Evolutionary conservation across 148 eudicot species (phyloP).

Genomic region (Limonium bicolor): DNA sequence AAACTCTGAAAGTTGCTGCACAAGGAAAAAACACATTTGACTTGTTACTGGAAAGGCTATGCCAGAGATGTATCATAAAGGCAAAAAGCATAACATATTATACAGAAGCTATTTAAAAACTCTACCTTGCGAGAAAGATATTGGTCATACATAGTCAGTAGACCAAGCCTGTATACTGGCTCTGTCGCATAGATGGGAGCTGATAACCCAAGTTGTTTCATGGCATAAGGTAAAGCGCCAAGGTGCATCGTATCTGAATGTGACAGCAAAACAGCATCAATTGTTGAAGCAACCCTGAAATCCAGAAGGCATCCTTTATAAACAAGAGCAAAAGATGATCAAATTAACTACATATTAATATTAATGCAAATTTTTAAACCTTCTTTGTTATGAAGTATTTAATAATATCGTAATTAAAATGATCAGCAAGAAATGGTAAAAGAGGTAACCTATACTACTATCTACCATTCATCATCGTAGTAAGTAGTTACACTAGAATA

Average conservation of each 20-base stretch:
- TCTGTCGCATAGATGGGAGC: slow-evolving; percentile 85
- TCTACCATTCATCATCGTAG: too few species aligned
- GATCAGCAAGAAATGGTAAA: too few species aligned
- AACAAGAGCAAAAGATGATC: background rate
- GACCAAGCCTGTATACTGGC: slow-evolving; percentile 83
- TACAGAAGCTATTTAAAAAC: too few species aligned
- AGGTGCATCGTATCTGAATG: slow-evolving; percentile 86
- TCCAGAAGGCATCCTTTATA: slow-evolving; percentile 1
- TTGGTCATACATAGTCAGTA: slow-evolving; percentile 89
- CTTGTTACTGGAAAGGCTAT: slow-evolving; percentile 2
- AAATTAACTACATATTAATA: too few species aligned
- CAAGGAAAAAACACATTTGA: slow-evolving; percentile 4
- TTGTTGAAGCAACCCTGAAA: slow-evolving; percentile 70
- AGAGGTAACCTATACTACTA: too few species aligned
- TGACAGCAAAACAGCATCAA: slow-evolving; percentile 86
- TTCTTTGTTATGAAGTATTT: too few species aligned
- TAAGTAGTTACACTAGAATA: too few species aligned
- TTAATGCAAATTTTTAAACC: too few species aligned
- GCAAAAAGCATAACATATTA: background rate
- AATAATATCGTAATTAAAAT: too few species aligned
- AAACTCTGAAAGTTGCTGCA: slow-evolving; percentile 97
- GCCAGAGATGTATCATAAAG: too few species aligned
- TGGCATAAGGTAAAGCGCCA: slow-evolving; percentile 88
- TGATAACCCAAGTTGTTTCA: slow-evolving; percentile 67
- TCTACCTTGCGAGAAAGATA: slow-evolving; percentile 85